A percentile compares a stretch with the other conserved stretches of the same genome.
These are phyloP conservation scores for Suillus luteus DNA, from an alignment of 768 basidiomycete species.

Conservation along the genomic window DNA sequence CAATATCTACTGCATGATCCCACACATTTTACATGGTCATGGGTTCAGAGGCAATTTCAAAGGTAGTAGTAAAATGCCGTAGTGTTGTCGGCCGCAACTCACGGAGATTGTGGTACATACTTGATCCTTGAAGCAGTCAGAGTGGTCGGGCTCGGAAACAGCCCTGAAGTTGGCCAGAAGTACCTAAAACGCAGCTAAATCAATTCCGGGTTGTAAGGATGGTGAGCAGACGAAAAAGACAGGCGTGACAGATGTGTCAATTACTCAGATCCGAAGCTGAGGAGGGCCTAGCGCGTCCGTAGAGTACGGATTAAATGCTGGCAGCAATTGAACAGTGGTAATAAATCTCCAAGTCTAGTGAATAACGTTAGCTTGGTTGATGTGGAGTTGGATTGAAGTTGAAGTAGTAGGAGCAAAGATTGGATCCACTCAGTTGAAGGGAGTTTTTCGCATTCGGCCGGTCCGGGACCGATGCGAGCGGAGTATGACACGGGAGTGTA, in stretches of 20 bases:
- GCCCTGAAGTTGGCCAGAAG: conserved; percentile 2
- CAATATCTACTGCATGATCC: neutral
- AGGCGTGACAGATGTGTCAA: conserved; percentile 10
- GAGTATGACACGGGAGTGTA: conserved; percentile 30
- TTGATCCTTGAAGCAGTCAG: neutral
- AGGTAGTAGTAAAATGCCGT: neutral
- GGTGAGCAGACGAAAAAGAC: conserved; percentile 9
- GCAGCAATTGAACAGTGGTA: neutral
- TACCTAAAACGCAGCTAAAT: neutral
- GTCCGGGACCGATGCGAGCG: conserved; percentile 30
- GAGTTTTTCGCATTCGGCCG: conserved; percentile 23
- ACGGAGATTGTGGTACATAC: conserved; percentile 11
- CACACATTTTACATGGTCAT: neutral
- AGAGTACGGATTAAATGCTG: conserved; percentile 5
- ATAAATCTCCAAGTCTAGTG: neutral
- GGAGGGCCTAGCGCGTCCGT: conserved; percentile 11
- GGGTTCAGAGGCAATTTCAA: conserved; percentile 2
- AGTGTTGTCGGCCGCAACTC: conserved; percentile 8
- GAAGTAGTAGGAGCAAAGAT: neutral
- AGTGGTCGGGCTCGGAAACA: neutral
- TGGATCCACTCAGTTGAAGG: conserved; percentile 20
- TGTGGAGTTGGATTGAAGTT: neutral
- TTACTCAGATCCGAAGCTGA: conserved; percentile 9
- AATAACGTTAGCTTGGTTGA: neutral
- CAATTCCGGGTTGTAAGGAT: neutral